Conservation (phyloP, 768 basidiomycete genomes). For the Phylloporus sp. region DNA sequence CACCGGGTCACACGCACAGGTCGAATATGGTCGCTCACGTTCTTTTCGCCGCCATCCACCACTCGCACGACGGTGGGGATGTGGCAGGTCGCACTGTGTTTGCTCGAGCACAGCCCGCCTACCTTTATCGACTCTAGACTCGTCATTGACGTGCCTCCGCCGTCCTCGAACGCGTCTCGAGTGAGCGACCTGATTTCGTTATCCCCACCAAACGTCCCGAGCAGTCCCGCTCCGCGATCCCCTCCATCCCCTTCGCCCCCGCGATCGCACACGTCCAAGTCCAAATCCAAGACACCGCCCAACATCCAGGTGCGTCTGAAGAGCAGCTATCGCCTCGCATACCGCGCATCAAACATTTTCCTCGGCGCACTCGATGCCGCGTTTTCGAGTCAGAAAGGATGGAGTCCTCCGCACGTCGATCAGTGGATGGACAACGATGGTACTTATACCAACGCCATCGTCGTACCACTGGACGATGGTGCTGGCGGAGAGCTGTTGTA, state of each 20-base stretch:
- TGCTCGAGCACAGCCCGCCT: slow-evolving; percentile 54
- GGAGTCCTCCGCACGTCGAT: slow-evolving; percentile 8
- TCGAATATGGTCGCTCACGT: slow-evolving; percentile 25
- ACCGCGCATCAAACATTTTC: slow-evolving; percentile 13
- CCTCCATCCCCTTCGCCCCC: not conserved
- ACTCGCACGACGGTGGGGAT: slow-evolving; percentile 4
- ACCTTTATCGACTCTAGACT: slow-evolving; percentile 53
- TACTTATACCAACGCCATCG: slow-evolving; percentile 27
- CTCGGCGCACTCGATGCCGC: slow-evolving; percentile 2
- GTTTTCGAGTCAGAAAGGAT: slow-evolving; percentile 1
- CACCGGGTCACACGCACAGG: slow-evolving; percentile 8
- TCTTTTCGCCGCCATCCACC: slow-evolving; percentile 16
- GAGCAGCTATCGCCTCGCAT: slow-evolving; percentile 19
- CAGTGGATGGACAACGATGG: slow-evolving; percentile 10
- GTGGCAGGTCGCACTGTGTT: slow-evolving; percentile 45
- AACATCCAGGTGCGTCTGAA: slow-evolving; percentile 31
- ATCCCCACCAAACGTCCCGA: not conserved
- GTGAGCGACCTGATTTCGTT: slow-evolving; percentile 8
- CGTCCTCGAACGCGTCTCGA: not conserved
- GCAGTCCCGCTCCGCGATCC: not conserved
- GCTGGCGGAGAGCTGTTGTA: slow-evolving; percentile 45
- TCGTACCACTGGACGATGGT: slow-evolving; percentile 38
- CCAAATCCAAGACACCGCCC: slow-evolving; percentile 2
- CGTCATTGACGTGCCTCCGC: slow-evolving; percentile 35
- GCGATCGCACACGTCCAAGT: not conserved